A percentile compares a stretch with the other conserved stretches of the same genome.
Evolutionary conservation across 2,329 filamentous ascomycete species (phyloP).

Genomic region (Fusarium sp.): DNA sequence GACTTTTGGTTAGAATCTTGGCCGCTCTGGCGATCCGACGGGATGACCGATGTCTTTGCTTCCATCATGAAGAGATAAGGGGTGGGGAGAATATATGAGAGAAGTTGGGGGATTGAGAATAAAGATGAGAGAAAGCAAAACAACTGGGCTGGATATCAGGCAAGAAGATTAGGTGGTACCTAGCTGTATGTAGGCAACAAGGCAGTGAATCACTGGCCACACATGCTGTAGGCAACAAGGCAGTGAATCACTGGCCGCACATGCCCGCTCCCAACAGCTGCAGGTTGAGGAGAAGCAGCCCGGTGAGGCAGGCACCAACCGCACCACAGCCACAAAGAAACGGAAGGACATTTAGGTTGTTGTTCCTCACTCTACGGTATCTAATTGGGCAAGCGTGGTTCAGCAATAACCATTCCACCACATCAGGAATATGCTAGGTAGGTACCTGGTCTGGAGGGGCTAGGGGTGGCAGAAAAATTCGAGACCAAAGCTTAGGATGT

Average conservation of each 20-base stretch:
- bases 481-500: too few relatives aligned
- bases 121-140: not conserved
- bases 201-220: slow-evolving; percentile 16
- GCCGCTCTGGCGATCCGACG: slow-evolving; percentile 38
- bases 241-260: slow-evolving; percentile 15
- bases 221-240: not conserved
- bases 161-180: not conserved
- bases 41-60: slow-evolving; percentile 27
- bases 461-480: too few relatives aligned
- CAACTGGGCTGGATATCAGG: not conserved
- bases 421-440: slow-evolving; percentile 6
- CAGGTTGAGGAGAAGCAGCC: slow-evolving; percentile 3
- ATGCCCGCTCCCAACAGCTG: not conserved
- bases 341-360: not conserved
- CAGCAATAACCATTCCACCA: slow-evolving; percentile 20
- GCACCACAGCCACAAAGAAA: slow-evolving; percentile 16
- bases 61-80: slow-evolving; percentile 37
- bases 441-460: not conserved
- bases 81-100: too few relatives aligned
- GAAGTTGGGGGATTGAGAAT: not conserved
- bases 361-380: not conserved
- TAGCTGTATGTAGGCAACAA: not conserved
- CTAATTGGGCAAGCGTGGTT: slow-evolving; percentile 17
- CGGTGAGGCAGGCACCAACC: slow-evolving; percentile 18
- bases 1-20: slow-evolving; percentile 33